Evolutionary conservation across 495 filamentous ascomycete genomes (phyloP).

Genomic region (Podospora sp.): DNA sequence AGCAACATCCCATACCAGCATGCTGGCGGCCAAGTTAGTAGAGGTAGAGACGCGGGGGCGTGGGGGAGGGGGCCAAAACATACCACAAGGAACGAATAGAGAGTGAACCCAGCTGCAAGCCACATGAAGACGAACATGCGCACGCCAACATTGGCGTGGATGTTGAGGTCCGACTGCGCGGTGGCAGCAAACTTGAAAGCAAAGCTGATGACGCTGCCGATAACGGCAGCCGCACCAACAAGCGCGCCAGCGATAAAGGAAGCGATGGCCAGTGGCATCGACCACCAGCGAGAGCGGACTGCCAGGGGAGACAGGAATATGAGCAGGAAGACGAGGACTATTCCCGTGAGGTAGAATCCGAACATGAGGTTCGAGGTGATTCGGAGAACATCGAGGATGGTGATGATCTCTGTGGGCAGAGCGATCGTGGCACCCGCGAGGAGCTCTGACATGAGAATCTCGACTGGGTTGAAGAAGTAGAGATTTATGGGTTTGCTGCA

Average conservation of each 20-base stretch:
- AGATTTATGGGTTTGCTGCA: conserved; percentile 69
- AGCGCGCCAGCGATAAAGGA: conserved; percentile 66
- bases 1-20: conserved; percentile 73
- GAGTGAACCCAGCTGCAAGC: conserved; percentile 67
- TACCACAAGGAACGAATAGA: conserved; percentile 65
- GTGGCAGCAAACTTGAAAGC: conserved; percentile 75
- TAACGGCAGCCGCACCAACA: conserved; percentile 67
- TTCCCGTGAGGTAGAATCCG: conserved; percentile 74
- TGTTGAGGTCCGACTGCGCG: conserved; percentile 68
- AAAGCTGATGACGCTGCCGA: conserved; percentile 79
- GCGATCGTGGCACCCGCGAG: conserved; percentile 82
- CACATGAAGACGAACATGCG: conserved; percentile 91
- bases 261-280: conserved; percentile 55
- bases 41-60: background rate
- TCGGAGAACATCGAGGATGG: conserved; percentile 72
- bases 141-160: conserved; percentile 66
- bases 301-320: conserved; percentile 45
- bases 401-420: conserved; percentile 69
- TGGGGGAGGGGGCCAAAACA: background rate
- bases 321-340: conserved; percentile 67
- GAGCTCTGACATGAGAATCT: conserved; percentile 75
- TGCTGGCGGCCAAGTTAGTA: conserved; percentile 40
- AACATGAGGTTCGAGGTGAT: conserved; percentile 91
- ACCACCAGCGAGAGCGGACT: conserved; percentile 51
- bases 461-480: conserved; percentile 90